Base-by-base conservation (phyloP, 257 asterid species). In the Solanum chaucha region DNA sequence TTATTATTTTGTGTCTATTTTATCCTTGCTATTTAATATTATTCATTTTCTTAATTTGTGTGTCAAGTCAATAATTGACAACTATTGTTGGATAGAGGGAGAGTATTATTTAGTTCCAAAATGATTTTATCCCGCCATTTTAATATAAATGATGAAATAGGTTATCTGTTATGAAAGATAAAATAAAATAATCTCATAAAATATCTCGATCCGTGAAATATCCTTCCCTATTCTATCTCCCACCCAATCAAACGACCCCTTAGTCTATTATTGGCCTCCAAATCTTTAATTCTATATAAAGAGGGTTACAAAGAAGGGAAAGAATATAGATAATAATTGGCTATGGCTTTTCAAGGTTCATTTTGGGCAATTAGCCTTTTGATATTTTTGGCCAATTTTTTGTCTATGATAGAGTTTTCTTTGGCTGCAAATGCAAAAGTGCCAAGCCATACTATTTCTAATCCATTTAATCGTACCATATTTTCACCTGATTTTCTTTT, bases 401-500 rank as follows among this genome's bases (percentile, higher is more conserved):
- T 67, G 20, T 14, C 59, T 51, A 5, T 14, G 28, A 19, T 6
- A 5, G 22, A 75, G 34, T 38, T 38, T n/a, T 75, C n/a, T 40
- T 32, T 40, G 59, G 59, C 83, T 12, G 61, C 36, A 24, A 77
- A 77, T 12, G n/a, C n/a, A 24, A 77, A 77, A 41, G 83, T 77
- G 36, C 83, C 61, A 40, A 41, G 61, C 83, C 83, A 10, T n/a
- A 77, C 22, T 77, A 40, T 77, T 41, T 77, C 83, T n/a, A 13
- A 19, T 77, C 83, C 83, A 77, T 77, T 77, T 77, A 77, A 77
- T 77, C 61, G 83, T n/a, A 77, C 83, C 2, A 41, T 77, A n/a
- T 77, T 77, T 40, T 20, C 83, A n/a, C 28, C 83, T 41, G 13
- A 41, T 77, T 77, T 77, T 24, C 59, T 77, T 41, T 77, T 77